Base-by-base conservation (phyloP, 73 alveolate species). In the Breviolum minutum region DNA sequence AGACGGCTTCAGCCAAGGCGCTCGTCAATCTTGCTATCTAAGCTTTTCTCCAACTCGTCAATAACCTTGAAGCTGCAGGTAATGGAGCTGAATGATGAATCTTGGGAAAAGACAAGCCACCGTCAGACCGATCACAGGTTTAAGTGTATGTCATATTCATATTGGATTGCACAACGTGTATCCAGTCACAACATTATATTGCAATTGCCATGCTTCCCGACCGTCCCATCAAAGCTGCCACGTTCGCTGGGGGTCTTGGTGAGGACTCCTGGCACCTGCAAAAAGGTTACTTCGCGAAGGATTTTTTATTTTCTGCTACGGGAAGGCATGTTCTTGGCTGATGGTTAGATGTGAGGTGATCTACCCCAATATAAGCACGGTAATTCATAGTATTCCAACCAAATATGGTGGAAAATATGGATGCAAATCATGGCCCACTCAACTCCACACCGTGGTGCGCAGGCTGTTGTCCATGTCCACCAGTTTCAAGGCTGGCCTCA, bases 1-100 rank as follows among this genome's bases (percentile, higher is more conserved):
- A 3, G 54, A n/a, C 3, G 26, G 40, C 20, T 19, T 60, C 70
- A 24, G 80, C 69, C 81, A 11, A 92, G 63, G 81, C 9, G 80
- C 98, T 92, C 98, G 12, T 88, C 77, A 22, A 92, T 27, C 98
- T 92, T 92, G 69, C 48, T 29, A n/a, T 24, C 81, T 17, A 92
- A 62, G 81, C 30, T 73, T 10, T 80, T 63, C 81, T 92, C 98
- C 82, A 92, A n/a, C 90, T 92, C 91, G 8, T 92, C 98, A 9
- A 92, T 66, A 27, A 92, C 98, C 98, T 92, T 40, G 68, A 22
- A 79, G 26, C 17, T 12, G 12, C 16, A 76, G 85, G 85, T 30
- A n/a, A n/a, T n/a, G n/a, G n/a, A n/a, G n/a, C 30, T 71, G 81
- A 11, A 40, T 40, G 54, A 40, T 2, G 54, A 40, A 40, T 40